phyloP scores from a whole-genome alignment of 2,329 filamentous ascomycete genomes.

The Sporothrix dimorphospora region DNA sequence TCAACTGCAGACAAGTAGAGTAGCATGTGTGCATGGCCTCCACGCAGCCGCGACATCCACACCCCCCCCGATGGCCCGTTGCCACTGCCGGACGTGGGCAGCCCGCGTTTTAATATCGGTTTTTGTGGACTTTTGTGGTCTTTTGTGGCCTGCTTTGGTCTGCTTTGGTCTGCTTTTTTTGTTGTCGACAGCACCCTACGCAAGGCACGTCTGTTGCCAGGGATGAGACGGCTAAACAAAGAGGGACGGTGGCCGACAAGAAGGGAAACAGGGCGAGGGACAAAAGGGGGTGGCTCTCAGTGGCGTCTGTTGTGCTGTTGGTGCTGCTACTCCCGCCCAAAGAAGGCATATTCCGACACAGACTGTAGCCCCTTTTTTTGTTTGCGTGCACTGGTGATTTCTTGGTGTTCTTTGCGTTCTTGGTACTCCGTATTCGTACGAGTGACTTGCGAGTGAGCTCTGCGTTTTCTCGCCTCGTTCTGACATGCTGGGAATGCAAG shows the following conservation, averaged over 20 bases:
- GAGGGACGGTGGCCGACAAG: background rate
- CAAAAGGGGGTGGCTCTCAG: slow-evolving; percentile 15
- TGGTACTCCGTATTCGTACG: background rate
- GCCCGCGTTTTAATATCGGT: slow-evolving; percentile 18
- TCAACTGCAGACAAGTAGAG: background rate
- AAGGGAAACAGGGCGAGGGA: background rate
- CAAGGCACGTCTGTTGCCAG: slow-evolving; percentile 1
- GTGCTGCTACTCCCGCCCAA: background rate
- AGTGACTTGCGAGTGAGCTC: no score
- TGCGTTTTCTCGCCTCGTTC: background rate
- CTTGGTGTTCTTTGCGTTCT: background rate
- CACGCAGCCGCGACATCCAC: background rate
- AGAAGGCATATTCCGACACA: slow-evolving; percentile 17
- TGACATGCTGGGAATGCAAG: slow-evolving; percentile 10
- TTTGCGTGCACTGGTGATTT: background rate
- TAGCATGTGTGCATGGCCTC: background rate
- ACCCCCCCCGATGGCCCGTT: background rate
- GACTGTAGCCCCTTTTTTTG: background rate
- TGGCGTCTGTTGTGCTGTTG: background rate
- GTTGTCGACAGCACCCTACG: background rate
- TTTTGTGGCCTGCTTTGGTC: no score
- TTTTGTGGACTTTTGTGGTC: no score
- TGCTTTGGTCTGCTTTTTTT: background rate
- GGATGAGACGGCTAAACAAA: slow-evolving; percentile 17
- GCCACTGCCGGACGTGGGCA: slow-evolving; percentile 10